Evolutionary conservation across 2,329 filamentous ascomycete species (phyloP), one percentile per base, ranked within the genome.

Genomic region (Diaporthe australafricana): DNA sequence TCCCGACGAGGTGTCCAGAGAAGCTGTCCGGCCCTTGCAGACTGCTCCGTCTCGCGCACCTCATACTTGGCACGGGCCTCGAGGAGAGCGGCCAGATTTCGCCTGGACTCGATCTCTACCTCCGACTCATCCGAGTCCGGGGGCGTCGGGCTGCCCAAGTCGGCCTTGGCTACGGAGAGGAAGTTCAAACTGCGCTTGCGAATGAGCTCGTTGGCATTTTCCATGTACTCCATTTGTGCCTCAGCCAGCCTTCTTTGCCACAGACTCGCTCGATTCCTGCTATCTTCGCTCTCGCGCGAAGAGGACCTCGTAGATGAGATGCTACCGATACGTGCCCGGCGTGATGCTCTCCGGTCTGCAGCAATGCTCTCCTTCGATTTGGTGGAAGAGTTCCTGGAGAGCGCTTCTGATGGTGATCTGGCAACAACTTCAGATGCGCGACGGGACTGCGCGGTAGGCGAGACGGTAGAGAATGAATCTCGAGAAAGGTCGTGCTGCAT

Each of bases 401-500:
- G 32, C 25, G 42, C n/a, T 47, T 69, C 53, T 17, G 40, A 42
- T 14, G 69, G 47, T 48, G 30, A 68, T 14, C 48, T 63, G 16
- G 32, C 55, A 42, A 16, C 70, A 60, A 5, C 35, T 74, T 48
- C 80, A 77, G 32, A 80, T 77, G 40, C 48, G n/a, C 45, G 60
- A 12, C 45, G 60, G 32, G 60, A 65, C 60, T 50, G 60, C 27
- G 17, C 45, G 7, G 60, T 65, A 20, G 60, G 60, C 4, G 60
- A 65, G 12, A 65, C 77, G 9, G 84, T 87, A 1, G 86, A 88
- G 50, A 86, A 77, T 7, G 88, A 90, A 75, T 87, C 84, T 70
- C 85, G 85, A 67, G 83, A 81, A 50, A 90, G 77, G 47, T 86
- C 85, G 32, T 85, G 81, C 70, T 89, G 88, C 80, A 91, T 85